Base-by-base conservation (phyloP, 805 yeast species). In the Myxozyma mucilagina region DNA sequence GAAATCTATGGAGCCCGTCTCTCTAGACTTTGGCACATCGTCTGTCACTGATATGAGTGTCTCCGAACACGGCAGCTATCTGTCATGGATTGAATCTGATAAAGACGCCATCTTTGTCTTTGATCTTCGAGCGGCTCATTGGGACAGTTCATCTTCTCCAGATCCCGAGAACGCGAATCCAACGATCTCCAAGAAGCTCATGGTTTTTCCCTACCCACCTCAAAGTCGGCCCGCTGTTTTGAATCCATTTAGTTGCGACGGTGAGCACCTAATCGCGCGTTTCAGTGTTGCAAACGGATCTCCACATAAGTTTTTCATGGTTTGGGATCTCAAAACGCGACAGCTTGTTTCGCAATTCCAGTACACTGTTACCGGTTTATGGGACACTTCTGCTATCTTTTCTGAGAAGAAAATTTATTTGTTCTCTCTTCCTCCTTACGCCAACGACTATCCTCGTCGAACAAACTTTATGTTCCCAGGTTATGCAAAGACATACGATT, bases 231-330 rank as follows among this genome's bases (percentile, higher is more conserved):
- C 53, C n/a, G 61, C 62, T 9, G 63, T 48, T 11, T 47, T 57
- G 18, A 63, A 57, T 51, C 66, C 67, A 4, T 57, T 63, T 43
- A 57, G 51, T 51, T 60, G 67, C 53, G 67, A 63, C 47, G 67
- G 67, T 42, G 66, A 63, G 56, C 66, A 63, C 38, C 60, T 63
- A 7, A 59, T 63, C 29, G 63, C 61, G 13, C 59, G 67, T 7
- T 63, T 63, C 55, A 47, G 59, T 24, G 47, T 60, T 32, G 45
- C 56, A 36, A 41, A 41, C 42, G 67, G 67, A 16, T 63, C 67
- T 10, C 67, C 67, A n/a, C 53, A 63, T 47, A 63, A 63, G 41
- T 63, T 63, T 47, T 58, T 61, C 50, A 50, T 59, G 57, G 61
- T 61, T 49, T 63, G 67, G 67, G 45, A 53, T 43, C 24, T 63